These are phyloP conservation scores for Clarireedia monteithiana DNA, from an alignment of 2,329 filamentous ascomycete genomes.

Conservation along the genomic window DNA sequence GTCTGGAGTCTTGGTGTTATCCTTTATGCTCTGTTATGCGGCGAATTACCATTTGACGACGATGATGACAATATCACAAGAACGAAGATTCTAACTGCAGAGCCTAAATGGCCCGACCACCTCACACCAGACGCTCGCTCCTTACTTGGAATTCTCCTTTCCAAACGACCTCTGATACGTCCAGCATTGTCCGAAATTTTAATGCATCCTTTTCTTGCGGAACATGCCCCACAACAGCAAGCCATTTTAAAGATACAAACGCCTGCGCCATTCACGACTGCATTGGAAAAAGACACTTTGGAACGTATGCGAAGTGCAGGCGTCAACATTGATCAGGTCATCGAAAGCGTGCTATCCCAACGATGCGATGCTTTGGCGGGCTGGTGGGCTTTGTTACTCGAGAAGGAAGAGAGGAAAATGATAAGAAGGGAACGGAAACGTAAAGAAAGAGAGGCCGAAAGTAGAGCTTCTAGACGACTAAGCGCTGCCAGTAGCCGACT, in stretches of 20 bases:
- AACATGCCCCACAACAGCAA: slow-evolving; percentile 81
- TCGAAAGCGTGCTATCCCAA: slow-evolving; percentile 87
- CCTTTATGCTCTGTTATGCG: slow-evolving; percentile 72
- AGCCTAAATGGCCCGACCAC: slow-evolving; percentile 76
- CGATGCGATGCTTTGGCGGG: slow-evolving; percentile 84
- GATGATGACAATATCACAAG: slow-evolving; percentile 88
- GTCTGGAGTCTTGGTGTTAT: slow-evolving; percentile 90
- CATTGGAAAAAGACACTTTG: slow-evolving; percentile 82
- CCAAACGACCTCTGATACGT: slow-evolving; percentile 78
- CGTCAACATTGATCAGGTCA: slow-evolving; percentile 87
- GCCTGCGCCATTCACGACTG: slow-evolving; percentile 74
- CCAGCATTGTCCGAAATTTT: slow-evolving; percentile 81
- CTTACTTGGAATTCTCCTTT: slow-evolving; percentile 72
- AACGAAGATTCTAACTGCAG: slow-evolving; percentile 72
- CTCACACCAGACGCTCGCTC: slow-evolving; percentile 71
- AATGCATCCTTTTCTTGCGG: slow-evolving; percentile 77
- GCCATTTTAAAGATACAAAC: slow-evolving; percentile 78
- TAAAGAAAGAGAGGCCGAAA: slow-evolving; percentile 75
- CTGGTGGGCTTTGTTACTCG: slow-evolving; percentile 92
- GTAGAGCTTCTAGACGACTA: slow-evolving; percentile 69
- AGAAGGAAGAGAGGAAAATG: slow-evolving; percentile 90
- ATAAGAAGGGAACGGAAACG: slow-evolving; percentile 72
- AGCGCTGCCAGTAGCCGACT: slow-evolving; percentile 86
- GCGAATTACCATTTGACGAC: slow-evolving; percentile 90
- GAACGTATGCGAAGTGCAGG: slow-evolving; percentile 90